These are phyloP conservation scores for Boletus rubroflammeus DNA, from an alignment of 768 basidiomycete species.

Conservation along the genomic window DNA sequence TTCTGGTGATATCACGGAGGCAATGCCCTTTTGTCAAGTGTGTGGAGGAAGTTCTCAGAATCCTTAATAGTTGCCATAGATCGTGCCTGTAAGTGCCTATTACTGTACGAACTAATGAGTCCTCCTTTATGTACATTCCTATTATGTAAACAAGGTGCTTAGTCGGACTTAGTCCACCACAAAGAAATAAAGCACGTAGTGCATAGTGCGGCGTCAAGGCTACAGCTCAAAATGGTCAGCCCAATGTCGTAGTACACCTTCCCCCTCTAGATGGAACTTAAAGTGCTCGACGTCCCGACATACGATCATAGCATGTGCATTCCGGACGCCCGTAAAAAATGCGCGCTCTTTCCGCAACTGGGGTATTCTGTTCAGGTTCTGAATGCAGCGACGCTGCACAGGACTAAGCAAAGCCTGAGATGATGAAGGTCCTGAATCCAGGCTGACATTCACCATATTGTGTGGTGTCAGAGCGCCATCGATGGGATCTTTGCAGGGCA, in stretches of 20 bases:
- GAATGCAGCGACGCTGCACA: constrained; percentile 54
- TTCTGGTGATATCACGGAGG: background rate
- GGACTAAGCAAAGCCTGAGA: constrained; percentile 50
- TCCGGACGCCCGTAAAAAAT: constrained; percentile 55
- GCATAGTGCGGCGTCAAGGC: background rate
- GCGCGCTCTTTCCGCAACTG: constrained; percentile 65
- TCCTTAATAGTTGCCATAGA: background rate
- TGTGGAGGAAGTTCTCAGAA: background rate
- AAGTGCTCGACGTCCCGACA: constrained; percentile 64
- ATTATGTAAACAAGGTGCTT: background rate
- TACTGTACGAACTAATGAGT: background rate
- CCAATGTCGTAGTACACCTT: constrained; percentile 69
- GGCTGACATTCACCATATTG: background rate
- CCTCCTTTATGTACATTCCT: background rate
- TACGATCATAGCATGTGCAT: constrained; percentile 71
- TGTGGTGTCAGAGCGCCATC: background rate
- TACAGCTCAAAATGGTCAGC: constrained; percentile 55
- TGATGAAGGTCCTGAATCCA: constrained; percentile 8
- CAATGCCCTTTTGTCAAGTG: constrained; percentile 6
- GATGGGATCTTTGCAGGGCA: background rate
- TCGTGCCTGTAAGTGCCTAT: background rate
- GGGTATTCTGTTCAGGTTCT: constrained; percentile 64
- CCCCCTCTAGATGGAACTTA: constrained; percentile 54
- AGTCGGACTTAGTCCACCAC: background rate
- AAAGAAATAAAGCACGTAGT: background rate